Base-by-base conservation (phyloP, 2,329 filamentous ascomycete species). In the Aspergillus texensis region DNA sequence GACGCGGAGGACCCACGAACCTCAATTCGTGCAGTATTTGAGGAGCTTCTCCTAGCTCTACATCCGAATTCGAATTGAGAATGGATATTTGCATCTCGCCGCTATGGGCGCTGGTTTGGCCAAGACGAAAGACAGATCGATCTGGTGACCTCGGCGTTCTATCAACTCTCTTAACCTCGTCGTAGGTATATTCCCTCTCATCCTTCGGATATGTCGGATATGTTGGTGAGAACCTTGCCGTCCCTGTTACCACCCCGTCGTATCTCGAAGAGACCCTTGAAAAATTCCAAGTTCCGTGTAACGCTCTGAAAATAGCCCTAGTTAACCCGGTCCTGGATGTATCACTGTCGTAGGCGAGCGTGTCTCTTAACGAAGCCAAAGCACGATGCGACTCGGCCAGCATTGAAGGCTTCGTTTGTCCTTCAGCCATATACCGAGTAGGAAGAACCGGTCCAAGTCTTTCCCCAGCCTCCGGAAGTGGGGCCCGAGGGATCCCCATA, bases 211-310 rank as follows among this genome's bases (percentile, higher is more conserved):
- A 68, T 0, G 89, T 91, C 6, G 86, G 85, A 1, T 80, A 75
- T 1, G 90, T 84, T 0, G 91, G 84, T 11, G 88, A 79, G 63
- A 94, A 93, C 8, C 80, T 80, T 1, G 89, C 88, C 0, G 81
- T 88, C 16, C 91, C 91, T 19, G 80, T 64, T 83, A 88, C 0
- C 79, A 2, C 87, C 77, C 30, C 77, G 79, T 68, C 85, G 88
- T 16, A 76, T 76, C 3, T 92, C 80, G 12, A 30, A 1, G 88
- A 83, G 58, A 85, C 83, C 21, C 62, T 58, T 3, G 61, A 58
- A 1, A 92, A 81, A 3, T 77, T 83, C 91, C 91, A 94, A 4
- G 82, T 81, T 8, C 91, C 91, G 39, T 92, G 85, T 1, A 94
- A 81, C 9, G 86, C 89, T 63, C 89, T 81, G 73, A 93, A 94